Evolutionary conservation across 2,329 filamentous ascomycete species (phyloP).

Genomic region (Rhynchosporium graminicola): DNA sequence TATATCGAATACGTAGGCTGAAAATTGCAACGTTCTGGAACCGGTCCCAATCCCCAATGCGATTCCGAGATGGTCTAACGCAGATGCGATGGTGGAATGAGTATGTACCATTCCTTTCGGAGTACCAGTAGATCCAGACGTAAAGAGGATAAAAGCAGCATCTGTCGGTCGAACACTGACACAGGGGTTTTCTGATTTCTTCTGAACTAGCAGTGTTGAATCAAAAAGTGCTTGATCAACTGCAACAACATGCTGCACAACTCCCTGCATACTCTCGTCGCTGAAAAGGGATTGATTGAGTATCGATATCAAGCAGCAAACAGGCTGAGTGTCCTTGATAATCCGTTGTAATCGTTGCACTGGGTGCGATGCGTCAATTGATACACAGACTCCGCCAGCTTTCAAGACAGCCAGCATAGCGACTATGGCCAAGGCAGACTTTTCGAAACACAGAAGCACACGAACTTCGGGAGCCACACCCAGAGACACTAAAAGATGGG

Average conservation of each 20-base stretch:
- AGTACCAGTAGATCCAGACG: conserved; percentile 47
- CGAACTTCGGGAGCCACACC: conserved; percentile 11
- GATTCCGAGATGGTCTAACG: conserved; percentile 5
- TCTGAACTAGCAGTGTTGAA: not conserved
- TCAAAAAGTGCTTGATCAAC: conserved; percentile 5
- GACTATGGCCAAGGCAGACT: conserved; percentile 34
- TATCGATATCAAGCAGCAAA: conserved; percentile 2
- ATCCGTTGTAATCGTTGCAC: conserved; percentile 25
- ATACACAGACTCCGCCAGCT: conserved; percentile 36
- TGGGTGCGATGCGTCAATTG: conserved; percentile 37
- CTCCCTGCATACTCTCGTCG: not conserved
- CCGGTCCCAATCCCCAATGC: conserved; percentile 12
- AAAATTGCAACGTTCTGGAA: conserved; percentile 23
- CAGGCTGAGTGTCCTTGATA: not conserved
- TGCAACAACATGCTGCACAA: not conserved
- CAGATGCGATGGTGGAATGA: conserved; percentile 48
- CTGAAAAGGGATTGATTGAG: not conserved
- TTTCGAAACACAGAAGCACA: conserved; percentile 37
- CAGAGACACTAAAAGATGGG: conserved; percentile 15
- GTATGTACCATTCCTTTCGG: conserved; percentile 43
- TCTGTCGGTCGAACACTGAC: conserved; percentile 9
- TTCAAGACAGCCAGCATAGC: conserved; percentile 34
- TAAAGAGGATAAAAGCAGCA: conserved; percentile 46
- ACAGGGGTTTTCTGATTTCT: not conserved
- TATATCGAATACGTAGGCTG: conserved; percentile 29